Percentiles rank a stretch among this genome's conserved stretches.
phyloP scores from a whole-genome alignment of 2,329 filamentous ascomycete genomes.

The Venturia pyrina region DNA sequence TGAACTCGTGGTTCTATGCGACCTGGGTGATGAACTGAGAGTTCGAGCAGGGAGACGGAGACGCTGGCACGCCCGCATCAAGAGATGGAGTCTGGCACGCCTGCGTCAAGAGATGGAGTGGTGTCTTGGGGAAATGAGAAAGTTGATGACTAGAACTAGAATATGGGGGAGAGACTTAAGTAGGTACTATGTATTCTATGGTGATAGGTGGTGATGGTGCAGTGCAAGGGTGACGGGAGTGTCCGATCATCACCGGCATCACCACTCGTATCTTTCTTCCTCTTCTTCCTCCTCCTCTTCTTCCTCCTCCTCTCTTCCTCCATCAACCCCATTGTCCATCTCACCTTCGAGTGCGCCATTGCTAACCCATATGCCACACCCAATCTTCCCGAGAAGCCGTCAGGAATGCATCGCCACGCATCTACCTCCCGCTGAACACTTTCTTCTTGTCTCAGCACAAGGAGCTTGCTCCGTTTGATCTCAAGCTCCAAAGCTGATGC shows the following conservation, averaged over 20 bases:
- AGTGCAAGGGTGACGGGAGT: neutral
- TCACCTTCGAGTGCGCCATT: too few species aligned
- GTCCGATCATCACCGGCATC: too few species aligned
- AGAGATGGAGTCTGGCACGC: neutral
- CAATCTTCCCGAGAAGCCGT: neutral
- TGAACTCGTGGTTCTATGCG: too few species aligned
- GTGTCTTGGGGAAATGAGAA: too few species aligned
- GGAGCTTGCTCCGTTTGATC: neutral
- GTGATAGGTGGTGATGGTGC: neutral
- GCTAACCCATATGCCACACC: neutral
- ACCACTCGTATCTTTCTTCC: too few species aligned
- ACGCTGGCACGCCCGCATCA: conserved; percentile 1
- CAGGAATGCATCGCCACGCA: neutral
- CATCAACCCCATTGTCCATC: neutral
- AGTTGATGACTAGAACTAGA: neutral
- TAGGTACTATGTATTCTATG: too few species aligned
- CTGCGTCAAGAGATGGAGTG: neutral
- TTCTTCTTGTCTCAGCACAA: neutral
- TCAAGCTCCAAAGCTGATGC: neutral
- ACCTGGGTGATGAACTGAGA: neutral
- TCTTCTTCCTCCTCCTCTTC: neutral
- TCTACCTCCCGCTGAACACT: neutral
- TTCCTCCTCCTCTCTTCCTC: too few species aligned
- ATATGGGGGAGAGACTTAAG: neutral
- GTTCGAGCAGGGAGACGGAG: neutral